Conservation (phyloP, 306 rosid genomes). For the Cucumis melo region DNA sequence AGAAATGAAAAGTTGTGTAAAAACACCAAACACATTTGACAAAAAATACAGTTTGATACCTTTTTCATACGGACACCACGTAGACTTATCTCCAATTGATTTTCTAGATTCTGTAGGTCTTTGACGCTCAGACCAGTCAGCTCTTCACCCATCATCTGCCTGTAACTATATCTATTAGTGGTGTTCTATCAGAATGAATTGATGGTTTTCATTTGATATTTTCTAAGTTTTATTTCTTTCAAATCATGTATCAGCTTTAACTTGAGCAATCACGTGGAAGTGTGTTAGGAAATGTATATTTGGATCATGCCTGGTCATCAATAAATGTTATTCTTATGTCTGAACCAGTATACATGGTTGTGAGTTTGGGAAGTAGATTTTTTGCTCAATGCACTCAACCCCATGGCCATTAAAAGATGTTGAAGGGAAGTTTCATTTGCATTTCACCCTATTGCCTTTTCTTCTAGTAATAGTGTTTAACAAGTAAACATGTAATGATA, state of each 20-base stretch:
- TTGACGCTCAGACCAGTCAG: constrained; percentile 54
- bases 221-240: not conserved
- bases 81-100: constrained; percentile 68
- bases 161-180: constrained; percentile 15
- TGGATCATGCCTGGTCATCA: not conserved
- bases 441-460: not conserved
- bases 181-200: not conserved
- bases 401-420: not conserved
- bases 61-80: constrained; percentile 46
- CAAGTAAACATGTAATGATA: not conserved
- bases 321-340: not conserved
- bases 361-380: not conserved
- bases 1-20: not conserved
- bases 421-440: not conserved
- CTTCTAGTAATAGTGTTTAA: not conserved
- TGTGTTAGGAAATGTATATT: not conserved
- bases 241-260: not conserved
- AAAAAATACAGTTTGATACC: not conserved
- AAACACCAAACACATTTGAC: not conserved
- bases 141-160: constrained; percentile 92
- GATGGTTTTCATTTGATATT: not conserved
- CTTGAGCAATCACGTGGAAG: not conserved
- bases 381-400: not conserved
- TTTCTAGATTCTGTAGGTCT: constrained; percentile 60
- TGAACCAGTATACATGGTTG: not conserved